Conservation (phyloP, 163 green algal genomes). For the Scenedesmus sp. region DNA sequence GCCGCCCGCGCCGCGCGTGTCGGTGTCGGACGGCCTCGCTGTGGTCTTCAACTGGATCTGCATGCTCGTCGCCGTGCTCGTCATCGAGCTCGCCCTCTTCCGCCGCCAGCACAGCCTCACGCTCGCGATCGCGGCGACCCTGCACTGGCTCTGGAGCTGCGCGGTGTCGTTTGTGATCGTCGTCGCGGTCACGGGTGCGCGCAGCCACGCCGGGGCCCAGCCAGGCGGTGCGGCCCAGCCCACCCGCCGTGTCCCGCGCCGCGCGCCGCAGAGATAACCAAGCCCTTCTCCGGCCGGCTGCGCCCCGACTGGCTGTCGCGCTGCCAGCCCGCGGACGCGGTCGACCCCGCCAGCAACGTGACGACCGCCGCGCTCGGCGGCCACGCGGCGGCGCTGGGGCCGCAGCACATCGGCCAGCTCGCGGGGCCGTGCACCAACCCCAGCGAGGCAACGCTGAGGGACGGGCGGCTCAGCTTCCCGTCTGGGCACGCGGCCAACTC, state of each 20-base stretch:
- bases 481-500: conserved; percentile 40
- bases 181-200: neutral
- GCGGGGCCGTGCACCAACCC: neutral
- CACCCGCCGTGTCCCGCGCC: too few relatives aligned
- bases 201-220: too few relatives aligned
- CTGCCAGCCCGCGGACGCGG: conserved; percentile 2
- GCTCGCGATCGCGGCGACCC: neutral
- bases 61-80: conserved; percentile 6
- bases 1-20: conserved; percentile 2
- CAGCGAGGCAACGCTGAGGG: neutral
- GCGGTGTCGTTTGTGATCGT: conserved; percentile 31
- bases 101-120: conserved; percentile 23
- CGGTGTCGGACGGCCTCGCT: neutral
- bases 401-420: conserved; percentile 16
- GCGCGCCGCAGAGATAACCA: conserved; percentile 15
- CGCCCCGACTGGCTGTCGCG: conserved; percentile 31
- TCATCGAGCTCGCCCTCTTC: conserved; percentile 35
- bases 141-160: conserved; percentile 37
- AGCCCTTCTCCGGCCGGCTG: conserved; percentile 28
- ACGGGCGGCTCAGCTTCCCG: conserved; percentile 34
- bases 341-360: neutral
- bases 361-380: neutral
- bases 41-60: conserved; percentile 32
- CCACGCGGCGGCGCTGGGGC: neutral
- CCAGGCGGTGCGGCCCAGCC: too few relatives aligned